Conservation (phyloP, 441 rosid species). For the Erysimum cheiri region DNA sequence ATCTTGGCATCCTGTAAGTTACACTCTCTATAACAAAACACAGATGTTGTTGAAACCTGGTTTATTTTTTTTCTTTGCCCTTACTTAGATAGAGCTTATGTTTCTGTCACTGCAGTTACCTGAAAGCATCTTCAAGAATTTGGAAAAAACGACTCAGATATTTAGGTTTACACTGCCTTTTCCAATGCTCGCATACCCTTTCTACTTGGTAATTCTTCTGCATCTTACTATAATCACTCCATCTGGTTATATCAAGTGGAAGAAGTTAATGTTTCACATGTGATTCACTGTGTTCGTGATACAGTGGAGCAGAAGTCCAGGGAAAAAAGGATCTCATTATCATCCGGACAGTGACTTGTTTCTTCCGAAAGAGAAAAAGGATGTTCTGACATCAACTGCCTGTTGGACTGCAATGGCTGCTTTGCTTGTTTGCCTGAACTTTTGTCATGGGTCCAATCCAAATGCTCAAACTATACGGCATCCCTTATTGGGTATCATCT, state of each 20-base stretch:
- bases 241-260: conserved; percentile 17
- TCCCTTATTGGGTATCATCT: conserved; percentile 58
- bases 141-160: conserved; percentile 53
- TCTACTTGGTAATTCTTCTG: conserved; percentile 56
- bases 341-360: conserved; percentile 66
- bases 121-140: conserved; percentile 67
- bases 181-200: conserved; percentile 66
- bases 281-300: conserved; percentile 52
- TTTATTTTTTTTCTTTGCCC: background rate
- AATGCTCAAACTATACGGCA: conserved; percentile 61
- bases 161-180: conserved; percentile 66
- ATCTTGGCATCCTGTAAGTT: conserved; percentile 92
- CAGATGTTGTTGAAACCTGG: background rate
- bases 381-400: conserved; percentile 62
- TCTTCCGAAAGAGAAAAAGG: conserved; percentile 55
- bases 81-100: conserved; percentile 13
- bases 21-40: background rate
- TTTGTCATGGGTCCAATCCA: conserved; percentile 61
- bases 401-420: conserved; percentile 72
- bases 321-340: conserved; percentile 70
- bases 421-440: conserved; percentile 50
- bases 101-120: conserved; percentile 58
- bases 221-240: conserved; percentile 1
- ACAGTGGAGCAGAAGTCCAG: conserved; percentile 51
- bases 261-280: conserved; percentile 25